These are phyloP conservation scores for Aspergillus eucalypticola DNA, from an alignment of 2,329 filamentous ascomycete genomes.

Conservation along the genomic window DNA sequence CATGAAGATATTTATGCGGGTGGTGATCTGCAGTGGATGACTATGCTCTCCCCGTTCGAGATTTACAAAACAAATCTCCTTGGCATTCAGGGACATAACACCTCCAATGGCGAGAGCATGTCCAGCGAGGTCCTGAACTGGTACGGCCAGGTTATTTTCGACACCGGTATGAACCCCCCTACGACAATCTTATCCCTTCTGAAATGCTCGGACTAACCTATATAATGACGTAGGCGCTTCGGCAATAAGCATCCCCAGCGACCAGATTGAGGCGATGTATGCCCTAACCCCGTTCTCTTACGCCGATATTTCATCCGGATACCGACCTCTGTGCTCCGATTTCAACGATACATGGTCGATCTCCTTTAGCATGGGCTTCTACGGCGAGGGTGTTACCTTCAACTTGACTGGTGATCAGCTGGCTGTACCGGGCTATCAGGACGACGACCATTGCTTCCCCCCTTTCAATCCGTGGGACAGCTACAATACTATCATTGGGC, in stretches of 20 bases:
- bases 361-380: background rate
- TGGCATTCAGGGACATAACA: background rate
- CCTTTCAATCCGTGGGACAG: background rate
- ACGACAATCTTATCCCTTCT: background rate
- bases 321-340: constrained; percentile 1
- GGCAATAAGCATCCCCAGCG: background rate
- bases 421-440: background rate
- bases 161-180: background rate
- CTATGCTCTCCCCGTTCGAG: background rate
- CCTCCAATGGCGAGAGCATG: background rate
- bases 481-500: background rate
- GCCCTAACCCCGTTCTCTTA: background rate
- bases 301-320: background rate
- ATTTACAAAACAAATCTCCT: background rate
- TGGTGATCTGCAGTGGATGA: background rate
- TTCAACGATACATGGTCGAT: constrained; percentile 2
- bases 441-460: background rate
- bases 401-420: background rate
- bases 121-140: background rate
- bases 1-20: background rate
- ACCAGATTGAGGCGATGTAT: background rate
- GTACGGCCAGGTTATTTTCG: background rate
- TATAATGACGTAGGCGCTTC: background rate
- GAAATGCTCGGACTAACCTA: background rate
- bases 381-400: background rate